These are phyloP conservation scores for Dactylellina parvicollis DNA, from an alignment of 2,329 filamentous ascomycete genomes.

Conservation along the genomic window DNA sequence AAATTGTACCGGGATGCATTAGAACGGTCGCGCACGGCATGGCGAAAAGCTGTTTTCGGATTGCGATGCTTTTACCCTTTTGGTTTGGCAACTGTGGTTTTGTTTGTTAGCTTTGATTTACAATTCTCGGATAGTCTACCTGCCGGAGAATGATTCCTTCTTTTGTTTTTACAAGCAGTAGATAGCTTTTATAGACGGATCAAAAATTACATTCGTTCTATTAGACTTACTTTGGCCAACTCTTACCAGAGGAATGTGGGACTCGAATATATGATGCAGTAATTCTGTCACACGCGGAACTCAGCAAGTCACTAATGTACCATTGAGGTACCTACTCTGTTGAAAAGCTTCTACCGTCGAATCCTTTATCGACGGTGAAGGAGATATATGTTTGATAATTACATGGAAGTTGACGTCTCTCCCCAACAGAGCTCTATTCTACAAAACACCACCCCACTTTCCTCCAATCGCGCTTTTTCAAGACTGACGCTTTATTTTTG, in stretches of 20 bases:
- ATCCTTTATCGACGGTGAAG: constrained; percentile 30
- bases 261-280: too few relatives aligned
- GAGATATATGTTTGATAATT: constrained; percentile 50
- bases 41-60: constrained; percentile 7
- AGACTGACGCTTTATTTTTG: not conserved
- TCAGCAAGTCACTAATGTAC: too few relatives aligned
- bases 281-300: too few relatives aligned
- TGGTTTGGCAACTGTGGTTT: constrained; percentile 18
- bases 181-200: constrained; percentile 32
- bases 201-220: constrained; percentile 34
- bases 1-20: not conserved
- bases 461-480: not conserved
- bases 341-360: not conserved
- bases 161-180: constrained; percentile 18
- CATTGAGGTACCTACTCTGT: too few relatives aligned
- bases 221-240: too few relatives aligned
- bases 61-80: not conserved
- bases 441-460: constrained; percentile 17
- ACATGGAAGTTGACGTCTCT: constrained; percentile 41
- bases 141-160: constrained; percentile 19
- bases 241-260: too few relatives aligned
- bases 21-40: not conserved
- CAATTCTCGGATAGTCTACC: constrained; percentile 27
- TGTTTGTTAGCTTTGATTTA: constrained; percentile 11
- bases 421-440: constrained; percentile 44